phyloP scores from a whole-genome alignment of 2,329 filamentous ascomycete genomes.

The Xylaria digitata region DNA sequence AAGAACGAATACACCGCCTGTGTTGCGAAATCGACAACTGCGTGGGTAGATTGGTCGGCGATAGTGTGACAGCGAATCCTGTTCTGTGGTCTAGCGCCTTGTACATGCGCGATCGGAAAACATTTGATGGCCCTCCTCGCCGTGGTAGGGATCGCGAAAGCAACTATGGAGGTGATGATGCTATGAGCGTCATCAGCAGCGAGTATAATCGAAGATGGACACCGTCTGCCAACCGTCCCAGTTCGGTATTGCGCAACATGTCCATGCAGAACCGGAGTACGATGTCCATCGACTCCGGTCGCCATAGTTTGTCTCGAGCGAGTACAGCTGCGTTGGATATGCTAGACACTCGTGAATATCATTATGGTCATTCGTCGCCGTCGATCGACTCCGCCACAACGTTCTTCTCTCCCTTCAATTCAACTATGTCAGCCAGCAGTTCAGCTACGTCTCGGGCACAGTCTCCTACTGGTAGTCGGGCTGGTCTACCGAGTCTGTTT shows the following conservation, averaged over 20 bases:
- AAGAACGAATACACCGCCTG: conserved; percentile 94
- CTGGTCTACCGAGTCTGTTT: conserved; percentile 65
- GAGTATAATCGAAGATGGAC: conserved; percentile 64
- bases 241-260: conserved; percentile 66
- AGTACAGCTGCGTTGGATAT: conserved; percentile 71
- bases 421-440: conserved; percentile 72
- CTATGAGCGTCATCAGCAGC: conserved; percentile 65
- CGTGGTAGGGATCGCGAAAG: conserved; percentile 59
- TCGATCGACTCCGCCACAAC: conserved; percentile 81
- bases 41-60: conserved; percentile 85
- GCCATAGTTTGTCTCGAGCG: conserved; percentile 69
- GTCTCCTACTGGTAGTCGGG: conserved; percentile 71
- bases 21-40: conserved; percentile 90
- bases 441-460: conserved; percentile 68
- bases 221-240: conserved; percentile 58
- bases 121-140: conserved; percentile 61
- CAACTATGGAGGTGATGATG: conserved; percentile 61
- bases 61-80: conserved; percentile 84
- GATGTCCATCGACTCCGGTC: conserved; percentile 75
- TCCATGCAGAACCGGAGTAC: conserved; percentile 73
- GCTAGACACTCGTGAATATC: conserved; percentile 75
- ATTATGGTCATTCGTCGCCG: conserved; percentile 76
- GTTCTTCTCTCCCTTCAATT: conserved; percentile 90
- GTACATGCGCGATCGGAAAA: conserved; percentile 79
- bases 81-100: conserved; percentile 94